Conservation (phyloP, 2,329 filamentous ascomycete genomes). For the Penicillium crustosum region DNA sequence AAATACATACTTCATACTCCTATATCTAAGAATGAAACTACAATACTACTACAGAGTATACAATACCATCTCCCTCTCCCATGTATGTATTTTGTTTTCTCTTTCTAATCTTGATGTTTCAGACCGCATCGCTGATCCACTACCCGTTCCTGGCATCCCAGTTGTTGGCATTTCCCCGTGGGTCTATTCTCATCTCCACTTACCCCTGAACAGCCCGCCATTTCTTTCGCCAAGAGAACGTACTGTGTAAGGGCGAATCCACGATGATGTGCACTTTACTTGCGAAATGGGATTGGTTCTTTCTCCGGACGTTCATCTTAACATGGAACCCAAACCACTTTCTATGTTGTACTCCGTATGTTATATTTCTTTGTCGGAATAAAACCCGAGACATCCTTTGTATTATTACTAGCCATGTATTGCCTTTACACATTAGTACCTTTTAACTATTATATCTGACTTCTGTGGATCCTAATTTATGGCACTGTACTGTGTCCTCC, state of each 20-base stretch:
- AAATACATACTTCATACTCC: neutral
- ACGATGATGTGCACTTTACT: slow-evolving; percentile 13
- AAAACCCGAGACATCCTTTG: slow-evolving; percentile 7
- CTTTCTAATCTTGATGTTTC: slow-evolving; percentile 1
- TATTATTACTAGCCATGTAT: slow-evolving; percentile 8
- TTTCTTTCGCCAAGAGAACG: slow-evolving; percentile 17
- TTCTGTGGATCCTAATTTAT: slow-evolving; percentile 9
- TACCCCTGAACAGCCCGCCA: slow-evolving; percentile 28
- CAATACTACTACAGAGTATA: neutral
- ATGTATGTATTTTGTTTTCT: no score
- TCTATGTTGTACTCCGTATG: neutral
- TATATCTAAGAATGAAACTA: neutral
- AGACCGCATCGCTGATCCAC: slow-evolving; percentile 19
- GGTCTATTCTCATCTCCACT: slow-evolving; percentile 17
- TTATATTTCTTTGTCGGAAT: neutral
- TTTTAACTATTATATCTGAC: neutral
- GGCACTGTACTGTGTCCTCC: slow-evolving; percentile 6
- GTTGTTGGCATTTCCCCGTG: slow-evolving; percentile 6
- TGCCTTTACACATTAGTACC: no score
- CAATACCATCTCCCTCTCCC: neutral
- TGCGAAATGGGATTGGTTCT: slow-evolving; percentile 10
- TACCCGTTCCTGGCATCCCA: slow-evolving; percentile 25
- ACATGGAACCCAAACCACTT: neutral
- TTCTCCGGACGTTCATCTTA: slow-evolving; percentile 16
- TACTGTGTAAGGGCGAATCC: slow-evolving; percentile 8